A percentile compares a stretch with the other conserved stretches of the same genome.
Conservation (phyloP, 495 filamentous ascomycete genomes). For the Polyplosphaeria fusca region DNA sequence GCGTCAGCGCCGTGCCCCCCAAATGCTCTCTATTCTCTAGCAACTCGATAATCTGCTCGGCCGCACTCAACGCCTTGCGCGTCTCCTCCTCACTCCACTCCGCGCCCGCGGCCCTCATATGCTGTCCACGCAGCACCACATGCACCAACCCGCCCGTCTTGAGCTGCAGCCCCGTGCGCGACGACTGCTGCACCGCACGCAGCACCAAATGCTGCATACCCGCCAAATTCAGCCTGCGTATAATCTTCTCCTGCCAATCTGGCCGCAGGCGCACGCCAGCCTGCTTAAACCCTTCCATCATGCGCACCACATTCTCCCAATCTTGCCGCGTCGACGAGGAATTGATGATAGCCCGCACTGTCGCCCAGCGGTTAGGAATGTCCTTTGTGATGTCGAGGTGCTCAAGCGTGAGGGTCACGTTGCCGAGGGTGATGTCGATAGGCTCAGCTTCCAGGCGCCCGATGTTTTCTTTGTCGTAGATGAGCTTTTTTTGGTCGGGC, state of each 20-base stretch:
- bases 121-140: constrained; percentile 31
- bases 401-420: constrained; percentile 38
- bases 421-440: constrained; percentile 37
- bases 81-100: constrained; percentile 33
- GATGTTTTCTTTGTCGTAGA: constrained; percentile 36
- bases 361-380: constrained; percentile 30
- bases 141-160: constrained; percentile 19
- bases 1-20: constrained; percentile 1
- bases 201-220: constrained; percentile 36
- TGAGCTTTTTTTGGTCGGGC: constrained; percentile 34
- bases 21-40: constrained; percentile 40
- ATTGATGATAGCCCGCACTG: constrained; percentile 30
- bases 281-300: constrained; percentile 37
- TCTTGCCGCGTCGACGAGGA: constrained; percentile 32
- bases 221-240: constrained; percentile 28
- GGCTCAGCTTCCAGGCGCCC: constrained; percentile 37
- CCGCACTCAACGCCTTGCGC: constrained; percentile 34
- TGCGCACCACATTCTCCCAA: constrained; percentile 39
- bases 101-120: constrained; percentile 26
- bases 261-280: constrained; percentile 16
- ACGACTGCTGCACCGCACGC: constrained; percentile 33
- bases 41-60: constrained; percentile 37
- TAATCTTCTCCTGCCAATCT: constrained; percentile 32
- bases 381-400: constrained; percentile 38
- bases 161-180: constrained; percentile 37